Base-by-base conservation (phyloP, 352 stramenopile species). In the Phytophthora podocarpi region DNA sequence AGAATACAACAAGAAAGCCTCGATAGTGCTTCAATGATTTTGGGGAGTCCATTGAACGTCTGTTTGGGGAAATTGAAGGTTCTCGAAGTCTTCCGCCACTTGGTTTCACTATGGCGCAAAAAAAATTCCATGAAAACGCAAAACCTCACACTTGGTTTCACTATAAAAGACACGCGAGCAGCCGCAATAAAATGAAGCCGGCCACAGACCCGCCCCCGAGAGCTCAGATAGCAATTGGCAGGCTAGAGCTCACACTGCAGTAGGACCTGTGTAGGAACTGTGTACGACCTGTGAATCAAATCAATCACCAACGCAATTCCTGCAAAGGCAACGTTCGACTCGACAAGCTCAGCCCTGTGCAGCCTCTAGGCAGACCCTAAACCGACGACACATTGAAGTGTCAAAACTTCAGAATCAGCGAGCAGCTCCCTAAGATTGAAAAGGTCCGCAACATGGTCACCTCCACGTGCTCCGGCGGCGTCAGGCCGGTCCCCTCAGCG, bases 131-230 rank as follows among this genome's bases (percentile, higher is more conserved):
- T n/a, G n/a, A n/a, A n/a, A n/a, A n/a, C n/a, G n/a, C n/a, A n/a
- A n/a, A n/a, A n/a, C n/a, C n/a, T 27, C 13, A 37, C 30, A 30
- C 52, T 53, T 27, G 52, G 5, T 27, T 60, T 53, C 35, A 20
- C 15, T 53, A 60, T 52, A 30, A 53, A 47, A 65, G 47, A 57
- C 59, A 64, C 52, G 45, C 43, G 43, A 58, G 41, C 43, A 62
- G 28, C 34, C 45, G 36, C 30, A 65, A 65, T 65, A 65, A 65
- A 65, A 65, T 42, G 58, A 60, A 60, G 58, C 37, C 9, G 26
- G 13, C 12, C 27, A 60, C 53, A 61, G 34, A 49, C 41, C 24
- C 24, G 16, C 0, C 57, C 37, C 40, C 11, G 4, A 18, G 24
- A 21, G 43, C 56, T 59, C 59, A 72, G 37, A 61, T 51, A 42